A percentile compares a stretch with the other conserved stretches of the same genome.
phyloP scores from a whole-genome alignment of 495 filamentous ascomycete species.

The Penicillium cosmopolitanum region DNA sequence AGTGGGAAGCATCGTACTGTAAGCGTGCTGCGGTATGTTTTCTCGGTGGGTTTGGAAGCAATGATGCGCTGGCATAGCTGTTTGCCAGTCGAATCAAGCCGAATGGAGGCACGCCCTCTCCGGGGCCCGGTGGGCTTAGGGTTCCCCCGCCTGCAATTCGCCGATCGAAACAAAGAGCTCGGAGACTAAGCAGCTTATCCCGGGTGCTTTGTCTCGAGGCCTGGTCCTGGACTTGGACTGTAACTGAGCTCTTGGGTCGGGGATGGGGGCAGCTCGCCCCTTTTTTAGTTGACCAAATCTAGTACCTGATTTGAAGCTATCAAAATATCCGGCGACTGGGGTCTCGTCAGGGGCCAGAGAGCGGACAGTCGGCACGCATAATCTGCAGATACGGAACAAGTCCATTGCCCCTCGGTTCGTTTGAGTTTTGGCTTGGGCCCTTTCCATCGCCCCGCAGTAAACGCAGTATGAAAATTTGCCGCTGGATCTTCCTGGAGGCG shows the following conservation, averaged over 20 bases:
- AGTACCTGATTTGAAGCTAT: neutral
- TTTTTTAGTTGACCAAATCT: neutral
- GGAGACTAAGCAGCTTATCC: constrained; percentile 16
- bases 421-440: constrained; percentile 20
- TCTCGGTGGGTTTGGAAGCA: constrained; percentile 27
- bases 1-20: constrained; percentile 19
- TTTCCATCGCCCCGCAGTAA: constrained; percentile 33
- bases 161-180: constrained; percentile 23
- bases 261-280: neutral
- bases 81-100: constrained; percentile 71
- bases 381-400: constrained; percentile 1
- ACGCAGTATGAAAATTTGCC: constrained; percentile 21
- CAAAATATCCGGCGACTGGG: neutral
- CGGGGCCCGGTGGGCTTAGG: constrained; percentile 19
- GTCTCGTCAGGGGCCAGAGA: neutral
- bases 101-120: constrained; percentile 34
- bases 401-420: constrained; percentile 1
- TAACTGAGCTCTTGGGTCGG: neutral
- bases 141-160: constrained; percentile 29
- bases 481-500: constrained; percentile 27
- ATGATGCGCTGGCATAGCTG: constrained; percentile 92
- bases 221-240: constrained; percentile 1
- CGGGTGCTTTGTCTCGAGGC: neutral
- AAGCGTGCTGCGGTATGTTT: constrained; percentile 25
- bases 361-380: neutral